Percentiles rank a stretch among this genome's conserved stretches.
These are phyloP conservation scores for Cladosporium sp. DNA, from an alignment of 2,329 filamentous ascomycete species.

Conservation along the genomic window DNA sequence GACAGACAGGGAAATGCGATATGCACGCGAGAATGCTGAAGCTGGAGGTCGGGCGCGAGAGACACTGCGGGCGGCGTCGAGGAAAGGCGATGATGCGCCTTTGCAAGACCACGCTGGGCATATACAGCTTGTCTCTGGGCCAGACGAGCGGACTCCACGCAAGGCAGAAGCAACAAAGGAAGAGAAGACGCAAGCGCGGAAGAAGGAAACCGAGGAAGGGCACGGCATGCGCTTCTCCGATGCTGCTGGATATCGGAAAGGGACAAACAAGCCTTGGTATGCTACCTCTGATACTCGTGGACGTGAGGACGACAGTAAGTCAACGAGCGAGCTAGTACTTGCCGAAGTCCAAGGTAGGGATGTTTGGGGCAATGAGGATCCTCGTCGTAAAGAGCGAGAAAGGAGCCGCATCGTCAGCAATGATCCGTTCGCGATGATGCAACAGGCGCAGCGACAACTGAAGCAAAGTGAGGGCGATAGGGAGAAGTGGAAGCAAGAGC, in stretches of 20 bases:
- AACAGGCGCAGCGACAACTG: slow-evolving; percentile 68
- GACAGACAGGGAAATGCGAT: slow-evolving; percentile 80
- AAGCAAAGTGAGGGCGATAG: slow-evolving; percentile 64
- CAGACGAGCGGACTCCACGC: slow-evolving; percentile 42
- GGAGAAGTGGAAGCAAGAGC: slow-evolving; percentile 52
- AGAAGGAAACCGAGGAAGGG: slow-evolving; percentile 64
- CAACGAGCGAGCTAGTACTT: slow-evolving; percentile 14
- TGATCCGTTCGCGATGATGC: slow-evolving; percentile 85
- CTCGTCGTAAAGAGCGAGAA: slow-evolving; percentile 65
- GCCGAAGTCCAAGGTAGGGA: slow-evolving; percentile 54
- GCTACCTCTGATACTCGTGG: slow-evolving; percentile 18
- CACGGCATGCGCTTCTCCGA: slow-evolving; percentile 83
- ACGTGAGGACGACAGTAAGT: background rate
- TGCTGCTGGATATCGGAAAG: slow-evolving; percentile 61
- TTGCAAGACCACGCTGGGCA: slow-evolving; percentile 70
- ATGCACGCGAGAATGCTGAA: slow-evolving; percentile 57
- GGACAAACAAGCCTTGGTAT: slow-evolving; percentile 60
- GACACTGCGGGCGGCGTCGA: slow-evolving; percentile 17
- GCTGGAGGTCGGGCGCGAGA: slow-evolving; percentile 35
- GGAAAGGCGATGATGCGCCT: slow-evolving; percentile 51
- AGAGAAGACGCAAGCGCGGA: slow-evolving; percentile 55
- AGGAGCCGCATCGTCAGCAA: slow-evolving; percentile 60
- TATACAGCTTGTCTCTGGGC: slow-evolving; percentile 73
- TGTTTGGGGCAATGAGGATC: slow-evolving; percentile 79
- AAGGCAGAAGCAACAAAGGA: slow-evolving; percentile 64